Evolutionary conservation across 495 filamentous ascomycete genomes (phyloP), one percentile per base, ranked within the genome.

Genomic region (Hyaloscypha bicolor): DNA sequence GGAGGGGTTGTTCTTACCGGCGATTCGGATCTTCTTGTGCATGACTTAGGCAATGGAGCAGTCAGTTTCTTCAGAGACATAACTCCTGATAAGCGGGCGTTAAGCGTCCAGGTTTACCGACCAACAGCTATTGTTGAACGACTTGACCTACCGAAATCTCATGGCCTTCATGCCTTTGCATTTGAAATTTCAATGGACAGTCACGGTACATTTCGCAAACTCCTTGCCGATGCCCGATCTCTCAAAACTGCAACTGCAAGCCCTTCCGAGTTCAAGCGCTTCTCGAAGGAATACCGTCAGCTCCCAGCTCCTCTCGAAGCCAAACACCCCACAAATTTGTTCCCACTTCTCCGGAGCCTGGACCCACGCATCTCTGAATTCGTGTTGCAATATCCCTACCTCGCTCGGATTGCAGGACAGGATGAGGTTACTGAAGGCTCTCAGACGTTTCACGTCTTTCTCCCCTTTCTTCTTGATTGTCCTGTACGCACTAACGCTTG

Each of bases 11-110:
- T 82, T 0, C 71, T 94, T 12, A 92, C 90, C 9, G 84, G 81
- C 30, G 91, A 94, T 71, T 93, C 91, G 0, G 91, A 94, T 70
- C 79, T 93, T n/a, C 78, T 93, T 25, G 79, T 92, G 0, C 82
- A 91, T 71, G 82, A 91, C 57, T 78, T 92, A 5, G 90, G 89
- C 2, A 31, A 80, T 22, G 87, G 89, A 2, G 76, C 79, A 6
- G 86, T 92, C 2, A 73, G 86, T 5, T 86, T 91, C 69, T 77
- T 93, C 29, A 75, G 80, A 59, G 86, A 87, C 35, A 65, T 87
- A 31, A 16, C 14, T 11, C 32, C 33, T 16, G 8, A 48, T 53
- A 22, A 39, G 14, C 25, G 19, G 6, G 35, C 53, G 3, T 12
- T 73, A 16, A 21, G 48, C 11, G 56, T 53, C 30, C 37, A 30